Evolutionary conservation across 257 asterid genomes (phyloP), one percentile per base, ranked within the genome.

Genomic region (Solanum ossicruentum): DNA sequence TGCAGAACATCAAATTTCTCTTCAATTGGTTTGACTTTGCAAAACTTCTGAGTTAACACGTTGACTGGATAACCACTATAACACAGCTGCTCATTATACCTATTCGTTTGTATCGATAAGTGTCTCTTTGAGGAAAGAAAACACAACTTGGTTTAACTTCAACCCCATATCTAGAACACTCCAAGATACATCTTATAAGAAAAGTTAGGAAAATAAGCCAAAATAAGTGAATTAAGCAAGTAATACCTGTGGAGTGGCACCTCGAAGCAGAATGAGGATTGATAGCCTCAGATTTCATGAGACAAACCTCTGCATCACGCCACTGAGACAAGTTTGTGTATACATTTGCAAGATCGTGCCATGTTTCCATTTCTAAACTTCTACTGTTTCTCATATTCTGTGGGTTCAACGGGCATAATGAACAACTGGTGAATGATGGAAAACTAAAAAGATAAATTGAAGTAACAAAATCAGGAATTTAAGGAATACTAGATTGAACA

Each of bases 281-380:
- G 87, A 94, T 93, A 43, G 93, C 95, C 90, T 92, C 94, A 2
- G 98, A 95, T 86, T 94, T 95, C 13, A 90, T 85, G 65, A 95
- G 97, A 83, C 99, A 95, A 86, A 89, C 91, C 89, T 95, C 98
- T 28, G 98, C 98, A 85, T 95, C 99, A 18, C 90, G 89, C 99
- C 98, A 94, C 85, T 92, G 99, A 49, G 94, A 94, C 81, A 96
- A 85, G 87, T 95, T 90, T 55, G 95, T 91, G 86, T 94, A 94
- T 60, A 93, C 90, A 36, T 93, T 91, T 10, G 99, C 98, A 16
- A 96, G 91, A 88, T 94, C 99, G 43, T 94, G 98, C 99, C 99
- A 96, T 72, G 94, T 92, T 91, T 94, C 97, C 93, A 92, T 88
- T 91, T 96, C 99, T 85, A 94, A 85, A 80, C 86, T 93, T 70